Conservation (phyloP, 345 rosid species). For the Populus ilicifolia region DNA sequence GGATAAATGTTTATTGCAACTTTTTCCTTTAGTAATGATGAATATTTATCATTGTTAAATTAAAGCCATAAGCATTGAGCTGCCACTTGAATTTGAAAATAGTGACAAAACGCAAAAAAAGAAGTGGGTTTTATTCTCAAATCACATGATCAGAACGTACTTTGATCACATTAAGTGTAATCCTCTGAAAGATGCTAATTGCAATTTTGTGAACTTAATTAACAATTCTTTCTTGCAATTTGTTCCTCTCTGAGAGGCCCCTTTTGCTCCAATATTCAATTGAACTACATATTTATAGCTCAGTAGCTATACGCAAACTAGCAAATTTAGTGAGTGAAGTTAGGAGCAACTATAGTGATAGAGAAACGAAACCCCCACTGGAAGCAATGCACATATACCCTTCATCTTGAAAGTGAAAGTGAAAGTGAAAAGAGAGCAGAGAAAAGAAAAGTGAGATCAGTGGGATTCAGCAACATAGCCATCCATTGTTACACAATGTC, state of each 20-base stretch:
- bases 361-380: slow-evolving; percentile 35
- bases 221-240: neutral
- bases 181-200: neutral
- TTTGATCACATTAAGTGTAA: neutral
- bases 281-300: too few relatives aligned
- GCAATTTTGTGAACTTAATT: neutral
- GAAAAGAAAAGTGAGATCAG: slow-evolving; percentile 6
- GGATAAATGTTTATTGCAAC: neutral
- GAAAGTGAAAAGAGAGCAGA: slow-evolving; percentile 19
- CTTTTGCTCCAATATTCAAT: neutral
- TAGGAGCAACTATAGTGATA: neutral
- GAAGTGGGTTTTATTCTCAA: slow-evolving; percentile 5
- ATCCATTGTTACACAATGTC: slow-evolving; percentile 1
- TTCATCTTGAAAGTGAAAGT: slow-evolving; percentile 19
- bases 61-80: neutral
- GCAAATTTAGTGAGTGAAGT: neutral
- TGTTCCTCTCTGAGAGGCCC: neutral
- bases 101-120: slow-evolving; percentile 7
- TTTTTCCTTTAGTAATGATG: neutral
- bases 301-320: neutral
- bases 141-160: slow-evolving; percentile 17
- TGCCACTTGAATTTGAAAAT: neutral
- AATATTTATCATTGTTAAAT: neutral
- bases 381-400: slow-evolving; percentile 63
- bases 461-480: neutral